Evolutionary conservation across 768 basidiomycete species (phyloP).

Genomic region (Brasilioporus rufonigricans): DNA sequence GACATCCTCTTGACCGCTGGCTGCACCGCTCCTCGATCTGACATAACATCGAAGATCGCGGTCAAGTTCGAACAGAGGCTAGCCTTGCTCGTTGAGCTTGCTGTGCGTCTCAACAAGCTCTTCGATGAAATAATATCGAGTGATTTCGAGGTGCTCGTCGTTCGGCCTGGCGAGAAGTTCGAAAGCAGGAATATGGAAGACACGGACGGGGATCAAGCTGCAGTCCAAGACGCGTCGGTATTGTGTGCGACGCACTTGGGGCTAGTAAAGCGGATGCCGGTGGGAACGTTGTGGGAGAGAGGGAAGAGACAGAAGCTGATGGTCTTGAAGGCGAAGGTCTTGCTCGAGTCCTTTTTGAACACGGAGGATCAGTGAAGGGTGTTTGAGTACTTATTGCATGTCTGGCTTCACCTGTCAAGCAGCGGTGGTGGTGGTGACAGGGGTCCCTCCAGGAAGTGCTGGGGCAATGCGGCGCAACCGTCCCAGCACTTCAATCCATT

Average conservation of each 20-base stretch:
- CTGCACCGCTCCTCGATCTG: background rate
- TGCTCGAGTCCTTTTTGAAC: background rate
- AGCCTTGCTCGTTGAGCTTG: constrained; percentile 5
- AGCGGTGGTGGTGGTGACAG: too few relatives aligned
- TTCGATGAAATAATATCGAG: background rate
- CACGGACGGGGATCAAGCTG: background rate
- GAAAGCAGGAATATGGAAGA: background rate
- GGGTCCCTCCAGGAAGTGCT: too few relatives aligned
- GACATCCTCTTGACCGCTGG: constrained; percentile 4
- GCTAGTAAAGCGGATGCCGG: background rate
- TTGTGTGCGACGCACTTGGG: background rate
- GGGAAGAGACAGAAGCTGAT: background rate
- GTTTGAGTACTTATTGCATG: too few relatives aligned
- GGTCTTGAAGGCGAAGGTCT: background rate
- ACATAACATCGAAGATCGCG: background rate
- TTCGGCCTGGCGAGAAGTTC: background rate
- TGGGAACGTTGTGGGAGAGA: background rate
- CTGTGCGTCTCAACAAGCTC: constrained; percentile 2
- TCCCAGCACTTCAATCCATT: too few relatives aligned
- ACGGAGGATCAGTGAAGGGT: background rate
- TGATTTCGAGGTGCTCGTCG: background rate
- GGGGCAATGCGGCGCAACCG: too few relatives aligned
- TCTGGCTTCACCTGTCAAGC: too few relatives aligned
- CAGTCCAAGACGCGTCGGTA: background rate
- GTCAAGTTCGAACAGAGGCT: constrained; percentile 2